Conservation (phyloP, 345 rosid species). For the Melastoma malabathricum region DNA sequence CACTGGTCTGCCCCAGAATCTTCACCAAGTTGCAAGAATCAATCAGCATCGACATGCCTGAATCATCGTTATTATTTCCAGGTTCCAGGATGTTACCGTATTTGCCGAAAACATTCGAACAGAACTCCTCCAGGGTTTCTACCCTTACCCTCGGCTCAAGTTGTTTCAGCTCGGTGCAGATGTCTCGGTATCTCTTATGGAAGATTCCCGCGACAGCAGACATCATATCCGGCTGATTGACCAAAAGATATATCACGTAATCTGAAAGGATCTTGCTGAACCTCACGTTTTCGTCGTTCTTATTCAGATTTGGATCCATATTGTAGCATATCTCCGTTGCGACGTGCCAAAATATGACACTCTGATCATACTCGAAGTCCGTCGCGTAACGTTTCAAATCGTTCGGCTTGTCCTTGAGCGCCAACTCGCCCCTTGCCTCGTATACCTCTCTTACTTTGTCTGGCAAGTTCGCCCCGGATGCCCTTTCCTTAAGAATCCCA, state of each 20-base stretch:
- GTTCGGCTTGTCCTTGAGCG: no score
- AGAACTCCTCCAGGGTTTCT: background rate
- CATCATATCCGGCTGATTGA: background rate
- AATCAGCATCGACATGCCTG: background rate
- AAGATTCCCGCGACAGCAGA: background rate
- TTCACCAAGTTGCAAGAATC: background rate
- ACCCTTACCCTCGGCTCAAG: fast-evolving
- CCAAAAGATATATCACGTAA: background rate
- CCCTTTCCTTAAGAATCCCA: no score
- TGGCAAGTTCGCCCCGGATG: no score
- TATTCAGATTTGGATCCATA: background rate
- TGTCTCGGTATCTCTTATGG: slow-evolving; percentile 1
- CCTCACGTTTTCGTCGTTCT: background rate
- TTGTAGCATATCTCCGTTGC: background rate
- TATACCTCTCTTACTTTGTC: no score
- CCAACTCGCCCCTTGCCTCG: no score
- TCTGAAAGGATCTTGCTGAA: background rate
- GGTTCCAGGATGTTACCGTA: background rate
- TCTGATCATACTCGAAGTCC: background rate
- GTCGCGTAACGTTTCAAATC: no score
- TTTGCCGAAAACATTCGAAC: fast-evolving
- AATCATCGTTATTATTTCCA: background rate
- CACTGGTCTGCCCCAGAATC: no score
- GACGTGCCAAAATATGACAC: background rate
- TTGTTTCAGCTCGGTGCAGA: background rate